Conservation (phyloP, 192 early-diverging fungal species). For the Coemansia nantahalensis region DNA sequence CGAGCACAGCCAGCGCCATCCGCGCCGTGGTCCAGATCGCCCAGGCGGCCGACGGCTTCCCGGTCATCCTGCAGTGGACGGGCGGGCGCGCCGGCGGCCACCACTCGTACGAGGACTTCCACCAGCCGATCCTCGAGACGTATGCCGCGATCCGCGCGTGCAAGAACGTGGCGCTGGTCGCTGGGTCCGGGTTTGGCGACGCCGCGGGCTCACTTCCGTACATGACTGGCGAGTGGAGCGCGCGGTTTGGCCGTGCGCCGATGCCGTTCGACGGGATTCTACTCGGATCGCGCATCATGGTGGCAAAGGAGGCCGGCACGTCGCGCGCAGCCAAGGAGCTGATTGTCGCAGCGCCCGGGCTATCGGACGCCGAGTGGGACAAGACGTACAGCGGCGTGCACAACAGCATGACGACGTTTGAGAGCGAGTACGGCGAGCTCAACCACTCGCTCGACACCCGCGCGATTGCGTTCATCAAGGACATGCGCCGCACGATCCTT, state of each 20-base stretch:
- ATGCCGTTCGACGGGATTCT: constrained; percentile 97
- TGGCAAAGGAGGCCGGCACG: constrained; percentile 81
- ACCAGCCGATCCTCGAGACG: constrained; percentile 77
- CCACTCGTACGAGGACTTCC: constrained; percentile 95
- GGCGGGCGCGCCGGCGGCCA: constrained; percentile 95
- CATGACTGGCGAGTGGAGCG: constrained; percentile 90
- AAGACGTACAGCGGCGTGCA: constrained; percentile 72
- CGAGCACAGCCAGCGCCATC: constrained; percentile 74
- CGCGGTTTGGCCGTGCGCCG: constrained; percentile 71
- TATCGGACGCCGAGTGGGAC: constrained; percentile 79
- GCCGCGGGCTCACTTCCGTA: constrained; percentile 84
- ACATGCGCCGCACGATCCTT: constrained; percentile 80
- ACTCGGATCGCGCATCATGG: constrained; percentile 96
- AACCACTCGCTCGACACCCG: constrained; percentile 91
- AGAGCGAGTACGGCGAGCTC: constrained; percentile 89
- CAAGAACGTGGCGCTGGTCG: constrained; percentile 80
- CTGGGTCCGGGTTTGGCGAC: constrained; percentile 90
- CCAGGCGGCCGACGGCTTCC: constrained; percentile 74
- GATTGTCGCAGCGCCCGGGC: constrained; percentile 80
- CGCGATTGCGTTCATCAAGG: constrained; percentile 72
- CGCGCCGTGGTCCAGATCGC: constrained; percentile 83
- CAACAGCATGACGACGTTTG: constrained; percentile 82
- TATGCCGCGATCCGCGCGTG: constrained; percentile 69
- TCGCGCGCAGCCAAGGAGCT: constrained; percentile 80
- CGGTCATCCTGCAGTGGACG: constrained; percentile 93